Percentiles rank a stretch among this genome's conserved stretches.
These are phyloP conservation scores for Ustilago shanxiensis DNA, from an alignment of 1,284 basidiomycete species.

Conservation along the genomic window DNA sequence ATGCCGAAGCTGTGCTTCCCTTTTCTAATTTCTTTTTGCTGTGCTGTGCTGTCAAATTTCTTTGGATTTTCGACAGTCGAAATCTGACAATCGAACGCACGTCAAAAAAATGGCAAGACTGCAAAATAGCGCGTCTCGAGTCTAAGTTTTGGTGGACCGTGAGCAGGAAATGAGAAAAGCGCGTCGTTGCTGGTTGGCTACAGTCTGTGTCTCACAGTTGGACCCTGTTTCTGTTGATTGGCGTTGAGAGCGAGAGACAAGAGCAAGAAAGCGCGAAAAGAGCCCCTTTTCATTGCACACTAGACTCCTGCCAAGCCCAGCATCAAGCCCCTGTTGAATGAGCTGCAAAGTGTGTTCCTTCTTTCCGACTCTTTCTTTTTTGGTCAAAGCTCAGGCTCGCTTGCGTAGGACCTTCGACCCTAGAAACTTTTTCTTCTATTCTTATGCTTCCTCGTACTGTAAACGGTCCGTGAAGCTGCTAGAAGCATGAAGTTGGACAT, in stretches of 20 bases:
- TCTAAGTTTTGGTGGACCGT: not conserved
- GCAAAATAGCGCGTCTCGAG: not conserved
- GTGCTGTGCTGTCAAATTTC: conserved; percentile 1
- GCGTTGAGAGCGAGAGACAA: too few relatives aligned
- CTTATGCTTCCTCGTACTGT: not conserved
- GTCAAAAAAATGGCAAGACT: too few relatives aligned
- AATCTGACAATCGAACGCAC: too few relatives aligned
- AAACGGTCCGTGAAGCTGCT: not conserved
- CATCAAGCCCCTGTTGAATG: conserved; percentile 7
- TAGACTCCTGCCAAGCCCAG: conserved; percentile 11
- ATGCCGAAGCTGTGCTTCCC: not conserved
- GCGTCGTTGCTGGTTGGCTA: not conserved
- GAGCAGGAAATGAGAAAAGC: too few relatives aligned
- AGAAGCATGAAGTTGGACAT: too few relatives aligned
- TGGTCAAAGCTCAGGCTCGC: not conserved
- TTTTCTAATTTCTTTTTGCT: too few relatives aligned
- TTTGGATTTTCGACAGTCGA: not conserved
- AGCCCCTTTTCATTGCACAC: not conserved
- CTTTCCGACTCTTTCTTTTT: not conserved
- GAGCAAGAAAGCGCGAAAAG: too few relatives aligned
- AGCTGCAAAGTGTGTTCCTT: not conserved
- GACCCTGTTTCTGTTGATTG: not conserved
- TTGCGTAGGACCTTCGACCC: not conserved
- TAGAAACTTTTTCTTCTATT: conserved; percentile 12
- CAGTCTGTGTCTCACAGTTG: not conserved